phyloP scores from a whole-genome alignment of 257 asterid genomes.

The Jacaranda copaia region DNA sequence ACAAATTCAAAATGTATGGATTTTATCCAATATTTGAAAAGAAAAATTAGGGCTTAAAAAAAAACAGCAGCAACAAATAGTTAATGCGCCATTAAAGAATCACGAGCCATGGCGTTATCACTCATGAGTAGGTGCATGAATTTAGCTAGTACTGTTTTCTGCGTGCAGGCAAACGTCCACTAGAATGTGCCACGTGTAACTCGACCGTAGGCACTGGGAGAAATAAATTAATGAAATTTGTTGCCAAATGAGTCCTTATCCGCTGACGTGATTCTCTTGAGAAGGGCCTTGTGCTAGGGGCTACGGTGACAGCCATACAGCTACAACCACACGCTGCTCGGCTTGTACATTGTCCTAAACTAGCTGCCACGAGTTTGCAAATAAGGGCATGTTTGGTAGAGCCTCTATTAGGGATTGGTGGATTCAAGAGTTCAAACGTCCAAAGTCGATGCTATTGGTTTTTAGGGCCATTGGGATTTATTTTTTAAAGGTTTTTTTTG shows the following conservation, averaged over 20 bases:
- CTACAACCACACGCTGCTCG: no score
- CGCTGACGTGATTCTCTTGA: background rate
- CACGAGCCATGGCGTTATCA: background rate
- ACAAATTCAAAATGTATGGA: background rate
- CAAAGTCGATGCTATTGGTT: no score
- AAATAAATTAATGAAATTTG: background rate
- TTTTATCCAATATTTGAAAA: no score
- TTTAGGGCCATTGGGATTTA: no score
- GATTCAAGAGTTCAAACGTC: no score
- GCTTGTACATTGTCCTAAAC: no score
- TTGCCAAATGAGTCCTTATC: background rate
- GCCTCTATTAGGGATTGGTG: no score
- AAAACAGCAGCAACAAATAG: background rate
- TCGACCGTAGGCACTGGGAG: background rate
- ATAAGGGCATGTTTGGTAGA: no score
- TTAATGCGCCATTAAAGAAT: background rate
- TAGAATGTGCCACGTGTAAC: background rate
- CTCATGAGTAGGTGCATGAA: background rate
- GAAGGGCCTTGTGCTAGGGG: background rate
- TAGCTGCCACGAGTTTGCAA: no score
- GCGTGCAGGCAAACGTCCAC: constrained; percentile 13
- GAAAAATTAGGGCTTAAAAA: background rate
- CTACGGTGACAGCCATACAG: background rate
- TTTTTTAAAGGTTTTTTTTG: no score
- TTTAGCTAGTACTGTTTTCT: background rate